Evolutionary conservation across 441 rosid species (phyloP).

Genomic region (Breynia disticha): DNA sequence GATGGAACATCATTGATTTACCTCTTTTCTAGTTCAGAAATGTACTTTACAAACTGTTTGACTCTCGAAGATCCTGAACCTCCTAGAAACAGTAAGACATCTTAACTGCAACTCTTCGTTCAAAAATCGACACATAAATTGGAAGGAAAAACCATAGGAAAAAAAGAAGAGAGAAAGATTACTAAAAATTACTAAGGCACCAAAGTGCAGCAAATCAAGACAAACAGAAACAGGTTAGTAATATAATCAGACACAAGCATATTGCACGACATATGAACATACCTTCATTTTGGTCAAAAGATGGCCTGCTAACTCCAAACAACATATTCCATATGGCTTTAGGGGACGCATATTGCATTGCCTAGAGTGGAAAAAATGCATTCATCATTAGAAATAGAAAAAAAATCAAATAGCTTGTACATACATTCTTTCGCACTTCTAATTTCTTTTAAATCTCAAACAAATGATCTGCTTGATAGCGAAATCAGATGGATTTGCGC

Average conservation of each 20-base stretch:
- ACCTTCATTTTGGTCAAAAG: constrained; percentile 43
- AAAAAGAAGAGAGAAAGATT: too few relatives aligned
- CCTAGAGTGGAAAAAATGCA: constrained; percentile 31
- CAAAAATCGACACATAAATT: not conserved
- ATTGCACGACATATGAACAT: constrained; percentile 4
- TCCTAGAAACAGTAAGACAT: constrained; percentile 28
- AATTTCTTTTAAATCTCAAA: constrained; percentile 1
- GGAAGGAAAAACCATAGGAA: not conserved
- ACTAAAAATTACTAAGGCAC: not conserved
- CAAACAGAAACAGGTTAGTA: not conserved
- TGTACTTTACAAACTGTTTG: constrained; percentile 65
- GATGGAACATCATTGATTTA: constrained; percentile 17
- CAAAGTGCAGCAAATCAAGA: not conserved
- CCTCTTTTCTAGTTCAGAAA: constrained; percentile 76
- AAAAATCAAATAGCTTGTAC: not conserved
- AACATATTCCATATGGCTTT: constrained; percentile 78
- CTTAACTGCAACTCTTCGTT: not conserved
- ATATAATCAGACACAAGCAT: constrained; percentile 1
- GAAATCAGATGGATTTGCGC: not conserved
- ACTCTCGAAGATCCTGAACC: constrained; percentile 40
- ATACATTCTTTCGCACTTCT: not conserved
- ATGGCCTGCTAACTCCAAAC: constrained; percentile 52
- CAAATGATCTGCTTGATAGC: not conserved
- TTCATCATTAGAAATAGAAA: not conserved
- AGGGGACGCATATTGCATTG: constrained; percentile 92